Conservation (phyloP, 2,329 filamentous ascomycete genomes). For the Pyrenochaeta sp. region DNA sequence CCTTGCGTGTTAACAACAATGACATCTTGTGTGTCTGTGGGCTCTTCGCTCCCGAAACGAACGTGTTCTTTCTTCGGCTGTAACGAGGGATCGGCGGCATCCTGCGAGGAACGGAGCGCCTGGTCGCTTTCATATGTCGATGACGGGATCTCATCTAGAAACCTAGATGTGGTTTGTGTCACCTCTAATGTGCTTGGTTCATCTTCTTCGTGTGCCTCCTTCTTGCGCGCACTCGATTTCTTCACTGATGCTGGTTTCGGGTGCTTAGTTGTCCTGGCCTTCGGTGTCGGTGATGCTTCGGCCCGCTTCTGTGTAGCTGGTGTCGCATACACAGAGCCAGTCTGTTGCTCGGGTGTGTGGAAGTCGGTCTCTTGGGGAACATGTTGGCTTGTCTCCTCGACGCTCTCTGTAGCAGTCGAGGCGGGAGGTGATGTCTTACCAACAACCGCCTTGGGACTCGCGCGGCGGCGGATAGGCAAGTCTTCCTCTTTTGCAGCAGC, state of each 20-base stretch:
- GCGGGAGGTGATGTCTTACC: slow-evolving; percentile 19
- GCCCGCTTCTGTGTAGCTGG: slow-evolving; percentile 31
- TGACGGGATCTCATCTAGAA: slow-evolving; percentile 36
- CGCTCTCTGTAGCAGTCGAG: slow-evolving; percentile 12
- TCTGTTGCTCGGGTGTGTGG: slow-evolving; percentile 30
- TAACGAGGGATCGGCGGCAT: slow-evolving; percentile 15
- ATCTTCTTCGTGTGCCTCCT: slow-evolving; percentile 16
- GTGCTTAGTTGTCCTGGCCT: slow-evolving; percentile 14
- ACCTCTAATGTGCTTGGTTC: slow-evolving; percentile 5
- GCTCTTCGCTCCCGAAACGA: slow-evolving; percentile 50
- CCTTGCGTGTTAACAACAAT: slow-evolving; percentile 18
- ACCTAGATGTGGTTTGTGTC: slow-evolving; percentile 10
- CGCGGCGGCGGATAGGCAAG: slow-evolving; percentile 30
- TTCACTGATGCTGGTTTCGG: slow-evolving; percentile 25
- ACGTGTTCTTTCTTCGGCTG: slow-evolving; percentile 34
- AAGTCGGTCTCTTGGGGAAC: slow-evolving; percentile 24
- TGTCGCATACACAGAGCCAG: slow-evolving; percentile 34
- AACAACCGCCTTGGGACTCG: slow-evolving; percentile 36
- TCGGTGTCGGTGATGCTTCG: slow-evolving; percentile 37
- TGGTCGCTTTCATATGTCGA: slow-evolving; percentile 39
- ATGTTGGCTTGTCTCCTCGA: slow-evolving; percentile 13
- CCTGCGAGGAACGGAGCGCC: slow-evolving; percentile 25
- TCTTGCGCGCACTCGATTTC: slow-evolving; percentile 25
- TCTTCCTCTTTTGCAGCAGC: slow-evolving; percentile 16
- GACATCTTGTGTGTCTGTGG: slow-evolving; percentile 14